Conservation (phyloP, 352 stramenopile genomes). For the Phytopythium cucurbitacearum region DNA sequence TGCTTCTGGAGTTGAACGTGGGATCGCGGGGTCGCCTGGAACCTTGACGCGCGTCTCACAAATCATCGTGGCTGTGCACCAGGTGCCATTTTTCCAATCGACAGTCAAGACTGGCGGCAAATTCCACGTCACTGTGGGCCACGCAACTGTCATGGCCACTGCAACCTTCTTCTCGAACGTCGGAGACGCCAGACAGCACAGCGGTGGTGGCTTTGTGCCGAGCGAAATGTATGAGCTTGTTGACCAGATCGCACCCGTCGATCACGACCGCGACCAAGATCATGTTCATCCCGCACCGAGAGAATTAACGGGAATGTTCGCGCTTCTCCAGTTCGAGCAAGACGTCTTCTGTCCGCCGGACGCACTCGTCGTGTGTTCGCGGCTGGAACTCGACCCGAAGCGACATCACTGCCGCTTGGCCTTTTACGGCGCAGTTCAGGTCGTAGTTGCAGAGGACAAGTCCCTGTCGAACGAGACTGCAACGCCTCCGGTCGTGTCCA, state of each 20-base stretch:
- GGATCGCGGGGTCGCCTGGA: constrained; percentile 46
- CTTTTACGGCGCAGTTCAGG: constrained; percentile 56
- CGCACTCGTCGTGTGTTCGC: constrained; percentile 64
- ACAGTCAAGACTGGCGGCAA: constrained; percentile 60
- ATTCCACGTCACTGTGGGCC: constrained; percentile 69
- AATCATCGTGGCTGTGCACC: constrained; percentile 47
- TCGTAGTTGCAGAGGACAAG: constrained; percentile 18
- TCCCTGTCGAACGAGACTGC: constrained; percentile 8
- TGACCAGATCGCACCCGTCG: constrained; percentile 14
- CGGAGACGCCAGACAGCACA: background rate
- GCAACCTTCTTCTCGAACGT: constrained; percentile 57
- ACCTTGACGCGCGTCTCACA: constrained; percentile 48
- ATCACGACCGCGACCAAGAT: background rate
- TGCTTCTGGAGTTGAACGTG: constrained; percentile 52
- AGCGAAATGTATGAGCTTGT: constrained; percentile 44
- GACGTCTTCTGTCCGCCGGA: constrained; percentile 47
- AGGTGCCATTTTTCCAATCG: constrained; percentile 53
- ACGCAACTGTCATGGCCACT: constrained; percentile 67
- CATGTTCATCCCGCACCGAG: background rate
- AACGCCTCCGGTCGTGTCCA: background rate
- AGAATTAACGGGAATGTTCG: constrained; percentile 25
- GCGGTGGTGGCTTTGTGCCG: constrained; percentile 26
- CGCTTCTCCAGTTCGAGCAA: constrained; percentile 68
- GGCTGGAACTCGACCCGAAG: constrained; percentile 67
- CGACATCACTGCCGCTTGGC: constrained; percentile 59